phyloP scores from a whole-genome alignment of 768 basidiomycete genomes.

The Pleurotus citrinopileatus region DNA sequence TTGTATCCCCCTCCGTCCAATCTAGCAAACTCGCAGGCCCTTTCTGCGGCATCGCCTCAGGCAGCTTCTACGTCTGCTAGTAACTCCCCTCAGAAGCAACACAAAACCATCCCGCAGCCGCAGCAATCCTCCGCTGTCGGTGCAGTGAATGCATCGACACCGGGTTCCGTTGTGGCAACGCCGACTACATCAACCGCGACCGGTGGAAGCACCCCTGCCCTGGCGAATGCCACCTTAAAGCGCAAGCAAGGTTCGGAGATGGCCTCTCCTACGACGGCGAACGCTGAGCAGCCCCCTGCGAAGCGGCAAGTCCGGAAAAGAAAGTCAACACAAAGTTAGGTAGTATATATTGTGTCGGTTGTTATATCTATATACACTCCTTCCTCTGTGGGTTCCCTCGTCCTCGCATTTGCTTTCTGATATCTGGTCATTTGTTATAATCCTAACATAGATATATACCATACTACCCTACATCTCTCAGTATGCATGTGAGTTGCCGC shows the following conservation, averaged over 20 bases:
- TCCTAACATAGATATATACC: constrained; percentile 13
- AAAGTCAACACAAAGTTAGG: constrained; percentile 46
- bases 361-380: constrained; percentile 15
- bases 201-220: constrained; percentile 47
- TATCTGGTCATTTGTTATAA: constrained; percentile 14
- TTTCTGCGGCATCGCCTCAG: constrained; percentile 47
- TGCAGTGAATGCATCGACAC: constrained; percentile 32
- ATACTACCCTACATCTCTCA: constrained; percentile 9
- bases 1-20: constrained; percentile 46
- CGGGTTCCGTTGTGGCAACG: constrained; percentile 22
- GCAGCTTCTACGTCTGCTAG: constrained; percentile 47
- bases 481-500: constrained; percentile 18
- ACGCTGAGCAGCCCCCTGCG: constrained; percentile 40
- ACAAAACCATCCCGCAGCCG: constrained; percentile 48
- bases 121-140: constrained; percentile 25
- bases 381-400: constrained; percentile 23
- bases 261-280: constrained; percentile 50
- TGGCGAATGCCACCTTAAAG: constrained; percentile 50
- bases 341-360: constrained; percentile 27
- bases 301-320: constrained; percentile 56
- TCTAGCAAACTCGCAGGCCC: constrained; percentile 23
- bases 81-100: constrained; percentile 61
- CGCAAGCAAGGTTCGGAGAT: constrained; percentile 45
- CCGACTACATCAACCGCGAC: constrained; percentile 31
- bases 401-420: constrained; percentile 19